Base-by-base conservation (phyloP, 2,329 filamentous ascomycete species). In the Clonostachys rosea region DNA sequence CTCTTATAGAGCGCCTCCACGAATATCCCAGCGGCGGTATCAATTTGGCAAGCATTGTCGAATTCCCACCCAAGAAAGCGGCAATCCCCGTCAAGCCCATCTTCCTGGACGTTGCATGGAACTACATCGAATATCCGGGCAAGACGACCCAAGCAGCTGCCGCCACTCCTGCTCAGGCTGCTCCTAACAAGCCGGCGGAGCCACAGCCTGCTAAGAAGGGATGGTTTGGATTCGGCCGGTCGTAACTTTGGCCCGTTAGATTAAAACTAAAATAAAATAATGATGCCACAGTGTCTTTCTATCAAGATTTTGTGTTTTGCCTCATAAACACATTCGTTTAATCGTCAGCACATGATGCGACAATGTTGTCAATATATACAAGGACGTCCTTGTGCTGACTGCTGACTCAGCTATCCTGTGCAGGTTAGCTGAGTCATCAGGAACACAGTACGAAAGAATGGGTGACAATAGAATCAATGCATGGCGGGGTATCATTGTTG, bases 81-180 rank as follows among this genome's bases (percentile, higher is more conserved):
- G 78, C 87, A 2, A 83, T 97, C 37, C 91, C 94, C 0, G 86
- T 96, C 45, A 99, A 99, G 73, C 94, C 94, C 30, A 76, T 97
- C 34, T 97, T 97, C 75, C 81, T 97, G 49, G 94, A 99, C 61
- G 86, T 96, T 8, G 94, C 94, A 10, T 99, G 90, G 88, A 97
- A 97, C 64, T 97, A 96, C 63, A 91, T 99, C 52, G 83, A 90
- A 43, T 99, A 99, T 61, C 91, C 91, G 1, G 84, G 83, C 34
- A 82, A 40, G 20, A 55, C 57, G 9, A 39, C 45, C 6, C 35
- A 45, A 5, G 49, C 44, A 24, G 34, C 49, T 6, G 55, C 53
- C 8, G 52, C 55, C 20, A 53, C 54, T 34, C 49, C 58, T 33
- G 51, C 45, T 13, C 59, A 60, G 49, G 57, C 52, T 14, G 61